Evolutionary conservation across 805 yeast genomes (phyloP).

Genomic region (Priceomyces carsonii): DNA sequence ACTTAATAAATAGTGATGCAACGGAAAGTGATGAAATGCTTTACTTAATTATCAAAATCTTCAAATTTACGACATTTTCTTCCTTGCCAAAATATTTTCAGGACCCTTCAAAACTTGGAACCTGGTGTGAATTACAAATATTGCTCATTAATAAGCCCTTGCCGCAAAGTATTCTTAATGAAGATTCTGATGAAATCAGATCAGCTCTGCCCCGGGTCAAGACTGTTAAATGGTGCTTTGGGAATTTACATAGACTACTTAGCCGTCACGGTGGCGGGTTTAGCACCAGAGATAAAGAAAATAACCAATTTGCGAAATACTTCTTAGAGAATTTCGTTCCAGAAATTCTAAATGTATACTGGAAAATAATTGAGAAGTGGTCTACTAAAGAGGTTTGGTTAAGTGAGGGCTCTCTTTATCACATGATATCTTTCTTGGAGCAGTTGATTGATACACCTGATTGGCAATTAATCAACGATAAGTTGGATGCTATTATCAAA

Average conservation of each 20-base stretch:
- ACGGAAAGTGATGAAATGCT: slow-evolving; percentile 32
- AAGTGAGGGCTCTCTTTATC: slow-evolving; percentile 40
- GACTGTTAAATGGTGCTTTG: slow-evolving; percentile 48
- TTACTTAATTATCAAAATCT: slow-evolving; percentile 39
- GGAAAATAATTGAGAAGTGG: slow-evolving; percentile 46
- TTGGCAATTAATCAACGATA: slow-evolving; percentile 35
- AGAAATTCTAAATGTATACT: slow-evolving; percentile 41
- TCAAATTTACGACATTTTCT: slow-evolving; percentile 41
- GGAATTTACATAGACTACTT: slow-evolving; percentile 40
- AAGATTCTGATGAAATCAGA: slow-evolving; percentile 29
- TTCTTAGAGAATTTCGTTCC: slow-evolving; percentile 43
- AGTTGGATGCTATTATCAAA: slow-evolving; percentile 40
- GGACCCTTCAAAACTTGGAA: slow-evolving; percentile 35
- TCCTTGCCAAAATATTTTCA: slow-evolving; percentile 39
- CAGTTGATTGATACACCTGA: slow-evolving; percentile 42
- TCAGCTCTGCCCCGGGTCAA: slow-evolving; percentile 43
- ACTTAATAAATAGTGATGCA: slow-evolving; percentile 25
- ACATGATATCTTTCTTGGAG: slow-evolving; percentile 44
- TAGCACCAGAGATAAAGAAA: slow-evolving; percentile 30
- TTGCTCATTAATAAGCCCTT: slow-evolving; percentile 40
- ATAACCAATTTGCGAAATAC: slow-evolving; percentile 27
- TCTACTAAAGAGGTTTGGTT: slow-evolving; percentile 39
- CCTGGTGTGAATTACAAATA: slow-evolving; percentile 43
- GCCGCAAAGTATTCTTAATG: slow-evolving; percentile 32
- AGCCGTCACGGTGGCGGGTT: slow-evolving; percentile 47